Evolutionary conservation across 768 basidiomycete species (phyloP).

Genomic region (Aureoboletus auriporus): DNA sequence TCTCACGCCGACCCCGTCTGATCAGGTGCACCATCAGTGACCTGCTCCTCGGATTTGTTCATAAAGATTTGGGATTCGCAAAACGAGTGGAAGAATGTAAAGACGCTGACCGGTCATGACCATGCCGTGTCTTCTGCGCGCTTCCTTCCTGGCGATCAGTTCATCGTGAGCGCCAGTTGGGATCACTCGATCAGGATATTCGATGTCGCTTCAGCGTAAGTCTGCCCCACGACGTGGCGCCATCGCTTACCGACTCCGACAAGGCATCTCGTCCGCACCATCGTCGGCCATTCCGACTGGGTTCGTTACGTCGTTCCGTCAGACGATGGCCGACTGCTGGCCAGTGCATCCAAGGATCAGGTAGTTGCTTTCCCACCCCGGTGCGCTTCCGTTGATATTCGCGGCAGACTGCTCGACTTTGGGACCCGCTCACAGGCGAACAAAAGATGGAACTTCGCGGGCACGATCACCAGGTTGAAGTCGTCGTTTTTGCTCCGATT

Average conservation of each 20-base stretch:
- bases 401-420: slow-evolving; percentile 68
- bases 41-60: slow-evolving; percentile 83
- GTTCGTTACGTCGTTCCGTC: slow-evolving; percentile 66
- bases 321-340: slow-evolving; percentile 67
- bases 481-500: slow-evolving; percentile 74
- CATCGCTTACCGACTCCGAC: slow-evolving; percentile 10
- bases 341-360: slow-evolving; percentile 86
- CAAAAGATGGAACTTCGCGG: slow-evolving; percentile 81
- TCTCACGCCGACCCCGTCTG: neutral
- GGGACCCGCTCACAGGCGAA: slow-evolving; percentile 70
- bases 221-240: slow-evolving; percentile 9
- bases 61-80: slow-evolving; percentile 91
- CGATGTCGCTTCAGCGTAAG: slow-evolving; percentile 83
- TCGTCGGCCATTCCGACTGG: slow-evolving; percentile 81
- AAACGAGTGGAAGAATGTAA: slow-evolving; percentile 86
- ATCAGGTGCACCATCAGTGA: slow-evolving; percentile 21
- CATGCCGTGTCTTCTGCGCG: slow-evolving; percentile 85
- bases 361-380: slow-evolving; percentile 37
- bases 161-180: slow-evolving; percentile 81
- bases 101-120: slow-evolving; percentile 87
- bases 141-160: slow-evolving; percentile 82
- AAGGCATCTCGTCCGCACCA: slow-evolving; percentile 73
- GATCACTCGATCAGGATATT: slow-evolving; percentile 85
- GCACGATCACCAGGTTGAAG: slow-evolving; percentile 84
- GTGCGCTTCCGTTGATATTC: neutral